phyloP scores from a whole-genome alignment of 73 alveolate species.

The Stentor coeruleus region DNA sequence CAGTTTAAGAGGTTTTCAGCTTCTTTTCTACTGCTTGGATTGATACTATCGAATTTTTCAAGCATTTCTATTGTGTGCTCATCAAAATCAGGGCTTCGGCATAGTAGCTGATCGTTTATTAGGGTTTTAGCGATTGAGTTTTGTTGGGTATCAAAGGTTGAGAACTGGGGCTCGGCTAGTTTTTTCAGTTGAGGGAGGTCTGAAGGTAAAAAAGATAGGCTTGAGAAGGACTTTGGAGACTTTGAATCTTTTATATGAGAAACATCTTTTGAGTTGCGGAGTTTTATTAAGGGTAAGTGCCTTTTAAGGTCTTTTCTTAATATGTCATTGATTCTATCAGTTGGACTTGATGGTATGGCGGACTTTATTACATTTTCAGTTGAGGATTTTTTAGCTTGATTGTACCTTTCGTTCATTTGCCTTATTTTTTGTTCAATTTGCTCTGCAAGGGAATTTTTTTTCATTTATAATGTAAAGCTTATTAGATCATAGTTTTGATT shows the following conservation, averaged over 20 bases:
- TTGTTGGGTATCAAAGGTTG: too few relatives aligned
- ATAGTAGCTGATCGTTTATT: too few relatives aligned
- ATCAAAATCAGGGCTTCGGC: background rate
- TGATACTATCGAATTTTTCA: background rate
- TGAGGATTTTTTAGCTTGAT: too few relatives aligned
- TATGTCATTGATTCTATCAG: background rate
- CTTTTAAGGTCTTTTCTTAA: background rate
- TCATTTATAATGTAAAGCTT: too few relatives aligned
- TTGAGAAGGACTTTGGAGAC: background rate
- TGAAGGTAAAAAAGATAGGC: background rate
- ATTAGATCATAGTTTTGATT: too few relatives aligned
- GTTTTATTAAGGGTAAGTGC: background rate
- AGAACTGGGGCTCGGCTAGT: background rate
- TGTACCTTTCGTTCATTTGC: too few relatives aligned
- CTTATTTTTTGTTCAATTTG: too few relatives aligned
- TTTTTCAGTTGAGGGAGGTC: background rate
- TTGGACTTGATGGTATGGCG: too few relatives aligned
- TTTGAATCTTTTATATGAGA: background rate
- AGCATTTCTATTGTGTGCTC: background rate
- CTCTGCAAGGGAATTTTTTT: too few relatives aligned
- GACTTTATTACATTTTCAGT: too few relatives aligned
- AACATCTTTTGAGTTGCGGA: background rate
- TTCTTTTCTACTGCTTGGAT: constrained; percentile 1
- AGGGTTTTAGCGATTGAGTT: too few relatives aligned
- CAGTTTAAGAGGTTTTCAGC: background rate